Base-by-base conservation (phyloP, 2,329 filamentous ascomycete species). In the Pseudohalonectria lignicola region DNA sequence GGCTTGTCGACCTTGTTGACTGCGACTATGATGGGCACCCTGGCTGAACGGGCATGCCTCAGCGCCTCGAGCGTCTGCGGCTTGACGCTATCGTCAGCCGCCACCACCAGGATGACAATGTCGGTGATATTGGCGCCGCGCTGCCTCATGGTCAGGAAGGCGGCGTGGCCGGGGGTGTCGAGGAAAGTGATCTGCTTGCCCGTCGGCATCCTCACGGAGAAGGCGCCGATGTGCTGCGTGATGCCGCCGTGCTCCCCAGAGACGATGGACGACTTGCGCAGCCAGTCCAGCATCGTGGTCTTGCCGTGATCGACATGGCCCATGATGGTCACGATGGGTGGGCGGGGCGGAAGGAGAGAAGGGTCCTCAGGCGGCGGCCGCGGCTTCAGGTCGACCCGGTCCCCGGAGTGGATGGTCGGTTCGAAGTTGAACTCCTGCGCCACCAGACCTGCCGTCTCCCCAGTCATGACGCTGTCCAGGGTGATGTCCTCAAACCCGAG, bases 281-380 rank as follows among this genome's bases (percentile, higher is more conserved):
- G 67, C 62, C 81, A 96, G 55, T 98, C 92, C 9, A 98, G 69
- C 31, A 98, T 79, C 0, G 93, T 98, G 1, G 92, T 98, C 65
- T 98, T 98, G 39, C 92, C 92, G 57, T 98, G 92, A 55, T 98
- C 93, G 49, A 98, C 92, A 47, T 98, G 92, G 3, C 92, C 92
- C 93, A 98, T 98, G 53, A 98, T 98, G 1, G 93, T 96, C 29
- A 98, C 88, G 26, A 98, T 86, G 0, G 92, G 93, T 7, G 92
- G 90, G 13, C 93, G 76, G 25, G 66, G 60, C 2, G 87, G 86
- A 7, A 95, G 60, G 12, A 59, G 49, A 0, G 82, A 76, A 35
- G 66, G 71, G 55, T 90, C 85, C 50, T 79, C 78, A 8, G 76
- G 74, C 19, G 70, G 63, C 2, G 86, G 80, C 10, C 79, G 74